Evolutionary conservation across 441 rosid genomes (phyloP).

Genomic region (Biscutella laevigata): DNA sequence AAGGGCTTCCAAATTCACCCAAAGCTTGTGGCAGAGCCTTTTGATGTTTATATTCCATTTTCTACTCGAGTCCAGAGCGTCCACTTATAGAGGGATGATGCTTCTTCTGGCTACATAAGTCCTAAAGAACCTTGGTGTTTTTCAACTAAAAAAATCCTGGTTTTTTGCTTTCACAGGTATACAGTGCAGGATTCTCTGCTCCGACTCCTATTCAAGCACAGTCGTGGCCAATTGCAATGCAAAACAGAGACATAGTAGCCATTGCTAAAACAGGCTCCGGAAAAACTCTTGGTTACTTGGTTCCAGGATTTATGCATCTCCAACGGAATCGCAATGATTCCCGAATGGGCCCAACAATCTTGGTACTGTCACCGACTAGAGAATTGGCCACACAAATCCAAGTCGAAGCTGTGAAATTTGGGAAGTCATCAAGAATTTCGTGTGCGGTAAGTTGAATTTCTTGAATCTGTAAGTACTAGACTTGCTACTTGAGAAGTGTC

Average conservation of each 20-base stretch:
- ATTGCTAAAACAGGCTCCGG: slow-evolving; percentile 98
- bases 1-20: slow-evolving; percentile 62
- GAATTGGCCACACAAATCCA: slow-evolving; percentile 97
- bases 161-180: slow-evolving; percentile 65
- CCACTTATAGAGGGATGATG: too few relatives aligned
- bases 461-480: not conserved
- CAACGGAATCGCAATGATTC: slow-evolving; percentile 53
- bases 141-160: slow-evolving; percentile 38
- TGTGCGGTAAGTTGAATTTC: slow-evolving; percentile 52
- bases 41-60: slow-evolving; percentile 49
- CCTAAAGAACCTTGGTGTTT: slow-evolving; percentile 34
- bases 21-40: slow-evolving; percentile 64
- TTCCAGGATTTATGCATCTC: slow-evolving; percentile 80
- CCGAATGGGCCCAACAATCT: slow-evolving; percentile 80
- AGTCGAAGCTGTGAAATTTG: slow-evolving; percentile 88
- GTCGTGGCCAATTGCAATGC: slow-evolving; percentile 95
- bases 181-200: slow-evolving; percentile 75
- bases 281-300: slow-evolving; percentile 86
- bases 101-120: slow-evolving; percentile 59
- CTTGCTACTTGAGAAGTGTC: not conserved
- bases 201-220: slow-evolving; percentile 99
- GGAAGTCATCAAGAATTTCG: slow-evolving; percentile 75
- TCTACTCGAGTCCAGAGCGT: slow-evolving; percentile 48
- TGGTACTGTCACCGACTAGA: slow-evolving; percentile 91
- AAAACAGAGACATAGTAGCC: slow-evolving; percentile 88